Conservation (phyloP, 371 early-diverging fungal genomes). For the Parasitella parasitica region DNA sequence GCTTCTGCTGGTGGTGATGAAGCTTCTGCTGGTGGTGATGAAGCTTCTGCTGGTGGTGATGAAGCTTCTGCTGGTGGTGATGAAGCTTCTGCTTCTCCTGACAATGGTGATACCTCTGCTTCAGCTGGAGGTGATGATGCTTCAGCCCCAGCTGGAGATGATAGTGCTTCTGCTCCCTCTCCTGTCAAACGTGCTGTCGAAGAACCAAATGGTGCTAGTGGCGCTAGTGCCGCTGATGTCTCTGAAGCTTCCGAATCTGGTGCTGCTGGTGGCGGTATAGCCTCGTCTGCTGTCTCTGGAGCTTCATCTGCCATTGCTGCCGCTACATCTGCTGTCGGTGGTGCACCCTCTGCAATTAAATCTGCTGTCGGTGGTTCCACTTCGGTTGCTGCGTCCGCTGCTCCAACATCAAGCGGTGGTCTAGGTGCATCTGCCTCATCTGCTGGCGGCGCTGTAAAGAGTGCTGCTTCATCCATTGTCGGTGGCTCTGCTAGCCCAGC, state of each 20-base stretch:
- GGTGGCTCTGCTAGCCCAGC: not conserved
- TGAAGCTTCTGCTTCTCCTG: slow-evolving; percentile 3
- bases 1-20: slow-evolving; percentile 24
- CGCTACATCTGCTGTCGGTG: not conserved
- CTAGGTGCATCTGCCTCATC: not conserved
- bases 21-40: slow-evolving; percentile 16
- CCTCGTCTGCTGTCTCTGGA: not conserved
- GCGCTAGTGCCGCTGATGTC: not conserved
- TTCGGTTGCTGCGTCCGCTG: not conserved
- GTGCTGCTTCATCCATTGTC: not conserved
- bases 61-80: slow-evolving; percentile 2
- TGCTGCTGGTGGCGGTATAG: not conserved
- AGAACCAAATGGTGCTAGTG: not conserved
- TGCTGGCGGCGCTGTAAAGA: not conserved
- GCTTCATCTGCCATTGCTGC: not conserved
- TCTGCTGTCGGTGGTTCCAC: not conserved
- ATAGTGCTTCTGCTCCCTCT: slow-evolving; percentile 15
- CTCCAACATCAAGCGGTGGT: not conserved
- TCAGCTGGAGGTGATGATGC: slow-evolving; percentile 1
- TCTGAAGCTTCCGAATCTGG: not conserved
- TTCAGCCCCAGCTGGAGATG: slow-evolving; percentile 1
- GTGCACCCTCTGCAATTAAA: not conserved
- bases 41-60: slow-evolving; percentile 9
- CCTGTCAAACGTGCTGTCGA: slow-evolving; percentile 10
- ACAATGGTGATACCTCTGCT: slow-evolving; percentile 12